phyloP scores from a whole-genome alignment of 2,329 filamentous ascomycete genomes.

The Fusarium foetens region DNA sequence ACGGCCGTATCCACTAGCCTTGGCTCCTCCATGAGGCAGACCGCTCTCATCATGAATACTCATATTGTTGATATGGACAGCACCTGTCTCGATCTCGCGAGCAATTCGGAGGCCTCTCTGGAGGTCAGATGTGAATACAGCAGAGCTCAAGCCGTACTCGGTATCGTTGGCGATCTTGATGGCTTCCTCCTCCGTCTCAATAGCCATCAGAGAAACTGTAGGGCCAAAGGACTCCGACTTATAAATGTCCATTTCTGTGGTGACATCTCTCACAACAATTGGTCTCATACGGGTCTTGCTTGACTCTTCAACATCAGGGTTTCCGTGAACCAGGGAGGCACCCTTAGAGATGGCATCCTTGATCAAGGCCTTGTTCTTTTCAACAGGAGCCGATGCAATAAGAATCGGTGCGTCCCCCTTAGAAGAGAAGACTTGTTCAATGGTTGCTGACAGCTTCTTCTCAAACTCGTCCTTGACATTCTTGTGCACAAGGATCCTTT shows the following conservation, averaged over 20 bases:
- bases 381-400: conserved; percentile 72
- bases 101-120: conserved; percentile 68
- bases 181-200: conserved; percentile 77
- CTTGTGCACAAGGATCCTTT: conserved; percentile 72
- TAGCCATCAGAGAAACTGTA: conserved; percentile 72
- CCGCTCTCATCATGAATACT: conserved; percentile 72
- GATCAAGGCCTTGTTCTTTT: conserved; percentile 74
- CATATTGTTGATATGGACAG: conserved; percentile 74
- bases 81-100: conserved; percentile 71
- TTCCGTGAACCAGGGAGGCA: conserved; percentile 60
- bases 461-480: conserved; percentile 59
- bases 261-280: conserved; percentile 73
- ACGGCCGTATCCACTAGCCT: conserved; percentile 71
- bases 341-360: conserved; percentile 75
- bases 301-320: conserved; percentile 47
- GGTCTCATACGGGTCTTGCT: conserved; percentile 64
- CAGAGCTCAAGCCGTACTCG: conserved; percentile 77
- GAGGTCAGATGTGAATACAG: conserved; percentile 79
- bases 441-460: conserved; percentile 52
- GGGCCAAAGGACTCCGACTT: conserved; percentile 82
- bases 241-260: conserved; percentile 76
- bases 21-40: conserved; percentile 73
- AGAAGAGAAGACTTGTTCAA: conserved; percentile 59
- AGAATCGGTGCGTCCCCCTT: conserved; percentile 74
- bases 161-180: conserved; percentile 81